Conservation (phyloP, 495 filamentous ascomycete genomes). For the Haplographium delicatum region DNA sequence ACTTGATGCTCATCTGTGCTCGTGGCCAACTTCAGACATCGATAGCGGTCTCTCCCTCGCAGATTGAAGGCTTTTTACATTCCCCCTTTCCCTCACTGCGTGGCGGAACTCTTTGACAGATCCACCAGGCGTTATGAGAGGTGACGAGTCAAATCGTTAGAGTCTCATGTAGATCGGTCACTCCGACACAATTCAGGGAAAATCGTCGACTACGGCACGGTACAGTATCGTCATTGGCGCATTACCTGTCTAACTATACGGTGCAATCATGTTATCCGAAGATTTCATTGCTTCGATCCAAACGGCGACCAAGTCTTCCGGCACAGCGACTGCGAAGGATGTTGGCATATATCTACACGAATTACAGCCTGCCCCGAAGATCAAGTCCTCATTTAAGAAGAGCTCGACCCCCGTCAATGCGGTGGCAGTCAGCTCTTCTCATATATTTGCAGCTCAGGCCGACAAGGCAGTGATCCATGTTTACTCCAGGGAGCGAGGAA, state of each 20-base stretch:
- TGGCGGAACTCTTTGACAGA: too few species aligned
- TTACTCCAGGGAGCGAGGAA: slow-evolving; percentile 75
- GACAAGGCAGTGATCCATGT: slow-evolving; percentile 91
- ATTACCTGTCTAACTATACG: too few species aligned
- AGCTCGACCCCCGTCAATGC: slow-evolving; percentile 74
- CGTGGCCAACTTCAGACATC: too few species aligned
- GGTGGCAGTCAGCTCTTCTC: slow-evolving; percentile 72
- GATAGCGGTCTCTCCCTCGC: too few species aligned
- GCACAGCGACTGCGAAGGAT: slow-evolving; percentile 64
- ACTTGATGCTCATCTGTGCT: too few species aligned
- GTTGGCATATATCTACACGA: slow-evolving; percentile 81
- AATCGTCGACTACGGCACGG: too few species aligned
- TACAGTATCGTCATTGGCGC: too few species aligned
- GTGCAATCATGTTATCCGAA: slow-evolving; percentile 57
- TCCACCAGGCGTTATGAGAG: not conserved
- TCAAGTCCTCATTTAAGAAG: slow-evolving; percentile 84
- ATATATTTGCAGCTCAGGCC: slow-evolving; percentile 85
- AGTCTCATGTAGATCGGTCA: too few species aligned
- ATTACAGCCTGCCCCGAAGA: slow-evolving; percentile 64
- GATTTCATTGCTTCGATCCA: slow-evolving; percentile 71
- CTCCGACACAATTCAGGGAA: not conserved
- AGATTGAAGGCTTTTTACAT: too few species aligned
- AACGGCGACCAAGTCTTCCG: slow-evolving; percentile 56
- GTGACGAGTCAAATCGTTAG: not conserved
- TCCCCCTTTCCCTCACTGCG: too few species aligned